Evolutionary conservation across 331 rosid species (phyloP).

Genomic region (Quercus tomentella): DNA sequence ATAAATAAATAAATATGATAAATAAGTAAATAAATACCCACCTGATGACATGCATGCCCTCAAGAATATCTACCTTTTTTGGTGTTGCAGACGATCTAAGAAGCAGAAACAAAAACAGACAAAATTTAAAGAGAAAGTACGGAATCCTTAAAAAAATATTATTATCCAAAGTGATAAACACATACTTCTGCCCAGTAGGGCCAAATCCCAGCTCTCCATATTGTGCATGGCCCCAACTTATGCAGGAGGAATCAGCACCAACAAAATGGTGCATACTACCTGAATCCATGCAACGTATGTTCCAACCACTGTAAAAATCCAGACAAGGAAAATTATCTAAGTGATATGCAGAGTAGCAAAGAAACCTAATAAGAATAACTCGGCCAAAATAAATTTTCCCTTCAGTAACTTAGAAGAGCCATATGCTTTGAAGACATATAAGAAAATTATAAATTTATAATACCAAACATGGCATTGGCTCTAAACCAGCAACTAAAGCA

Average conservation of each 20-base stretch:
- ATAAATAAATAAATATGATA: not conserved
- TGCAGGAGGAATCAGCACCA: slow-evolving; percentile 97
- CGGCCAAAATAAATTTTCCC: not conserved
- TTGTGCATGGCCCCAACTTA: slow-evolving; percentile 99
- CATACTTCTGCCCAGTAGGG: slow-evolving; percentile 92
- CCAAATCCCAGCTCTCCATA: slow-evolving; percentile 99
- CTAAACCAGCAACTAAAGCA: not conserved
- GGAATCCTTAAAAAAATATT: not conserved
- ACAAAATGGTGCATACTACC: slow-evolving; percentile 97
- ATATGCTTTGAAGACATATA: not conserved
- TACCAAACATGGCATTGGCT: not conserved
- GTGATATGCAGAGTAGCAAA: slow-evolving; percentile 6
- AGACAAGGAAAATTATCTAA: slow-evolving; percentile 4
- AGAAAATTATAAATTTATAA: not conserved
- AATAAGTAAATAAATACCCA: slow-evolving; percentile 13
- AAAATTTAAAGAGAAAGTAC: not conserved
- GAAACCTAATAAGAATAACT: not conserved
- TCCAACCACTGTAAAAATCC: slow-evolving; percentile 73
- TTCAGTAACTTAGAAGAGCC: not conserved
- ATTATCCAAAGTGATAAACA: not conserved
- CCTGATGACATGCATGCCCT: slow-evolving; percentile 92
- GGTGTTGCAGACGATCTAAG: slow-evolving; percentile 91
- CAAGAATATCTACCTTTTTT: slow-evolving; percentile 91
- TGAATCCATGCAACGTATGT: slow-evolving; percentile 97
- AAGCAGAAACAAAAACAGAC: not conserved